Conservation (phyloP, 1,139 yeast genomes). For the Scheffersomyces illinoinensis region DNA sequence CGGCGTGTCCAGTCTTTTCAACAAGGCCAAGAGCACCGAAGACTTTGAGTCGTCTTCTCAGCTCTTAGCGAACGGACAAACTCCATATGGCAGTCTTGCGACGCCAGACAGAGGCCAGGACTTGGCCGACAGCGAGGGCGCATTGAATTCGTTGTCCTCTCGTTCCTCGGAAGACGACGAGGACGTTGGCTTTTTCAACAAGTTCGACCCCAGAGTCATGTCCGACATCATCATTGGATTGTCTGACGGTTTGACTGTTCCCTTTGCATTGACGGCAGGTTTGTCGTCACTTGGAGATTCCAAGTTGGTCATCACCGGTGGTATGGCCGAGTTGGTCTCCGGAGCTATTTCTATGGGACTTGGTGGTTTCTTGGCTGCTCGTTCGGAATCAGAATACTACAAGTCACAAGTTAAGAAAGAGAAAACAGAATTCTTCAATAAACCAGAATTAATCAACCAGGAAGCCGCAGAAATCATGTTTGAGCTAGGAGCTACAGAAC, state of each 20-base stretch:
- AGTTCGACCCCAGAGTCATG: slow-evolving; percentile 72
- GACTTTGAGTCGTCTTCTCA: slow-evolving; percentile 37
- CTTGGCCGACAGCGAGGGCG: slow-evolving; percentile 42
- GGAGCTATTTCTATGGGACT: slow-evolving; percentile 88
- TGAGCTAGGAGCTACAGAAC: slow-evolving; percentile 69
- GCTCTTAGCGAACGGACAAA: slow-evolving; percentile 32
- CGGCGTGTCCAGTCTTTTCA: slow-evolving; percentile 27
- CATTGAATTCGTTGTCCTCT: slow-evolving; percentile 26
- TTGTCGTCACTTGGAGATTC: slow-evolving; percentile 75
- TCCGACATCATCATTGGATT: slow-evolving; percentile 78
- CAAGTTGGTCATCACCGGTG: slow-evolving; percentile 78
- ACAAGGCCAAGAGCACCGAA: slow-evolving; percentile 24
- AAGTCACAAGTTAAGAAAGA: slow-evolving; percentile 70
- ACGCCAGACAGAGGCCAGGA: slow-evolving; percentile 37
- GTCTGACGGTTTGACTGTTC: slow-evolving; percentile 81
- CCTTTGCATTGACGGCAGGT: slow-evolving; percentile 84
- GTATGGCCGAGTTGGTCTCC: slow-evolving; percentile 79
- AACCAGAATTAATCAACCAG: slow-evolving; percentile 59
- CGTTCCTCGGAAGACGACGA: slow-evolving; percentile 19
- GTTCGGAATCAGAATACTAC: slow-evolving; percentile 74
- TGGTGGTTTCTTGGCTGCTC: slow-evolving; percentile 81
- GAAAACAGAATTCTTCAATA: slow-evolving; percentile 65
- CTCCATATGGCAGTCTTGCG: slow-evolving; percentile 42
- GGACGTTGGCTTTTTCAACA: slow-evolving; percentile 37
- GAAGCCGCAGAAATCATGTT: slow-evolving; percentile 73